Evolutionary conservation across 2,329 filamentous ascomycete species (phyloP).

Genomic region (Tricladium varicosporioides): DNA sequence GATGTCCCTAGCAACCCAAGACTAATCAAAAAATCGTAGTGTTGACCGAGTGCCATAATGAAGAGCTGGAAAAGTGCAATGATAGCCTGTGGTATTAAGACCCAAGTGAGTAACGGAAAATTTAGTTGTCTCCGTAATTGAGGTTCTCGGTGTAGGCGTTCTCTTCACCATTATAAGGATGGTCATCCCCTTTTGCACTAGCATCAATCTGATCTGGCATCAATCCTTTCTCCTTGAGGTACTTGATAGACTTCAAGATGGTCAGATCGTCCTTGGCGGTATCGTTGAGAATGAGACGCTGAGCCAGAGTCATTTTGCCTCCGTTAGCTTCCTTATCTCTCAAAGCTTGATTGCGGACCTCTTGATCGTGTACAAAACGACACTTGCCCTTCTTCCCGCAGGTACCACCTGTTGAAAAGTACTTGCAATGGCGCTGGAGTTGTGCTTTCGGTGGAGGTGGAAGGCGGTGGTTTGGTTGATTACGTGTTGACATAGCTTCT

Average conservation of each 20-base stretch:
- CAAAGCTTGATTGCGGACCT: slow-evolving; percentile 60
- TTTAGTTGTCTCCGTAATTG: slow-evolving; percentile 29
- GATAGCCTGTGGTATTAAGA: background rate
- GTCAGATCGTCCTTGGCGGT: slow-evolving; percentile 67
- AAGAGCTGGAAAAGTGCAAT: background rate
- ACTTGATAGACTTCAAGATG: slow-evolving; percentile 64
- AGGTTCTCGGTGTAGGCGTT: slow-evolving; percentile 27
- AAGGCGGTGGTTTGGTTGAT: slow-evolving; percentile 25
- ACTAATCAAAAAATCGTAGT: background rate
- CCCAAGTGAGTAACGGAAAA: slow-evolving; percentile 2
- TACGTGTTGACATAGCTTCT: slow-evolving; percentile 54
- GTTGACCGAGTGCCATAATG: background rate
- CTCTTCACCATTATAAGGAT: slow-evolving; percentile 26
- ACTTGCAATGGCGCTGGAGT: slow-evolving; percentile 66
- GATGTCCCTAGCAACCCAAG: background rate
- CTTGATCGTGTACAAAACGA: slow-evolving; percentile 67
- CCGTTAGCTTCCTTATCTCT: slow-evolving; percentile 64
- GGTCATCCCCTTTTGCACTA: slow-evolving; percentile 25
- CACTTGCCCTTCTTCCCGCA: slow-evolving; percentile 75
- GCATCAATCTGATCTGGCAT: slow-evolving; percentile 33
- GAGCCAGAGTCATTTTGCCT: slow-evolving; percentile 63
- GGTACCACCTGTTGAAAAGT: slow-evolving; percentile 65
- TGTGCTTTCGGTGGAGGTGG: slow-evolving; percentile 55
- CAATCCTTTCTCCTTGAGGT: slow-evolving; percentile 51
- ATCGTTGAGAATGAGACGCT: slow-evolving; percentile 64